Evolutionary conservation across 306 rosid species (phyloP).

Genomic region (Casuarina cunninghamiana): DNA sequence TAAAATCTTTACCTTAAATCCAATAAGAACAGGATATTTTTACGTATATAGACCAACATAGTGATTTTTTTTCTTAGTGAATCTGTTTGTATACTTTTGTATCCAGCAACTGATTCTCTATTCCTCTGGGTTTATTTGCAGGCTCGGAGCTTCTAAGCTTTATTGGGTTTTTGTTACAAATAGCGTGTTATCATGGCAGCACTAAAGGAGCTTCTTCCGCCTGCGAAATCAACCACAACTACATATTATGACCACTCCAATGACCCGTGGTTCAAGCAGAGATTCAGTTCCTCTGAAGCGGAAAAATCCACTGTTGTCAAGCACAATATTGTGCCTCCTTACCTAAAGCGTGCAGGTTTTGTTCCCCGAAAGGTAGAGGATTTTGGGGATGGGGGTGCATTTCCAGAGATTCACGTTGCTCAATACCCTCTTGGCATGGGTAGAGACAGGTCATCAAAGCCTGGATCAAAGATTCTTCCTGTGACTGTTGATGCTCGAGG

Average conservation of each 20-base stretch:
- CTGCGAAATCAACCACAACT: conserved; percentile 12
- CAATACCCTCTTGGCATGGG: conserved; percentile 91
- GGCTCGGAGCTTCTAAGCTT: background rate
- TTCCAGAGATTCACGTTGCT: conserved; percentile 82
- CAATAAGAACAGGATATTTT: too few species aligned
- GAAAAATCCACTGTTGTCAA: conserved; percentile 49
- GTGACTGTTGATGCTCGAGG: conserved; percentile 84
- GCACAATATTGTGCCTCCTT: conserved; percentile 65
- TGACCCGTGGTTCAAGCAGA: conserved; percentile 86
- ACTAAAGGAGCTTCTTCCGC: conserved; percentile 76
- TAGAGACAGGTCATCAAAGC: conserved; percentile 52
- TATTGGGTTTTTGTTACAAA: background rate
- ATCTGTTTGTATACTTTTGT: background rate
- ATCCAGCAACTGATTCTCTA: too few species aligned
- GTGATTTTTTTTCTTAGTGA: too few species aligned
- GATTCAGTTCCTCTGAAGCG: conserved; percentile 61
- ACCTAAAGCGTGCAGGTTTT: conserved; percentile 74
- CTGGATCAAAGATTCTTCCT: conserved; percentile 71
- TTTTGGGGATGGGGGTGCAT: conserved; percentile 28
- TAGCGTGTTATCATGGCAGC: conserved; percentile 45
- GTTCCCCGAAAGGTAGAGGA: conserved; percentile 78
- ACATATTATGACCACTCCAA: conserved; percentile 67
- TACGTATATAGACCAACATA: too few species aligned
- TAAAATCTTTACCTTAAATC: too few species aligned
- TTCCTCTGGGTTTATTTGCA: too few species aligned